Conservation (phyloP, 2,329 filamentous ascomycete species). For the Taxawa tesnikishii region DNA sequence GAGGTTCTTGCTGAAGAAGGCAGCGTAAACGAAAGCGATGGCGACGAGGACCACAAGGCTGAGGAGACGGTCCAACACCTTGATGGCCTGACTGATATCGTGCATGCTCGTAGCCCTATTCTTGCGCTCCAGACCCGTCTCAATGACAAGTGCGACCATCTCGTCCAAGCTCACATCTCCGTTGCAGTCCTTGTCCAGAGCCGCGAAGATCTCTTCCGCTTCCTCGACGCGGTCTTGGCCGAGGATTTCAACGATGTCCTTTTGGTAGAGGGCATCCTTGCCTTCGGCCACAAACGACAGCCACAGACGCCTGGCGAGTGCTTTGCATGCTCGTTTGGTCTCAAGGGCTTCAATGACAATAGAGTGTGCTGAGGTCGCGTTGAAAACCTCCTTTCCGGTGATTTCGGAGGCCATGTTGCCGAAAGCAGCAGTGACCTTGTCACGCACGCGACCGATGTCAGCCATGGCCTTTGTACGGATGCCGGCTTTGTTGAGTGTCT, state of each 20-base stretch:
- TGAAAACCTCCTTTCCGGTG: conserved; percentile 75
- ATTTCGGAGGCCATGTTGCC: conserved; percentile 78
- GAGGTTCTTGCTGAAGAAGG: conserved; percentile 18
- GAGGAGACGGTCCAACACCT: conserved; percentile 20
- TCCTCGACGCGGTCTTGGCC: conserved; percentile 12
- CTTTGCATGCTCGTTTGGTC: conserved; percentile 16
- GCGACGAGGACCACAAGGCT: conserved; percentile 15
- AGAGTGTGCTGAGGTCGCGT: conserved; percentile 13
- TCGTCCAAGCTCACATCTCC: conserved; percentile 22
- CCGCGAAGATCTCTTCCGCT: conserved; percentile 18
- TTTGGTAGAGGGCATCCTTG: conserved; percentile 13
- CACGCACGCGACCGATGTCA: conserved; percentile 52
- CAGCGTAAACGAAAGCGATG: conserved; percentile 19
- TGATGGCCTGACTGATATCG: conserved; percentile 22
- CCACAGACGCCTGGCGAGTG: conserved; percentile 21
- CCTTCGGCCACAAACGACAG: conserved; percentile 19
- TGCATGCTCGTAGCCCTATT: conserved; percentile 18
- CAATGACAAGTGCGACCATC: conserved; percentile 18
- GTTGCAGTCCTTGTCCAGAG: conserved; percentile 20
- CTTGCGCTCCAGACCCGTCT: conserved; percentile 17
- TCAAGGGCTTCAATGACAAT: conserved; percentile 18
- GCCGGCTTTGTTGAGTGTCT: conserved; percentile 25
- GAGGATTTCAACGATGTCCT: conserved; percentile 18
- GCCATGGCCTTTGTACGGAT: conserved; percentile 61
- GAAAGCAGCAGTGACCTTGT: conserved; percentile 74